phyloP scores from a whole-genome alignment of 176 grass and related monocot genomes.

The Phyllostachys edulis region DNA sequence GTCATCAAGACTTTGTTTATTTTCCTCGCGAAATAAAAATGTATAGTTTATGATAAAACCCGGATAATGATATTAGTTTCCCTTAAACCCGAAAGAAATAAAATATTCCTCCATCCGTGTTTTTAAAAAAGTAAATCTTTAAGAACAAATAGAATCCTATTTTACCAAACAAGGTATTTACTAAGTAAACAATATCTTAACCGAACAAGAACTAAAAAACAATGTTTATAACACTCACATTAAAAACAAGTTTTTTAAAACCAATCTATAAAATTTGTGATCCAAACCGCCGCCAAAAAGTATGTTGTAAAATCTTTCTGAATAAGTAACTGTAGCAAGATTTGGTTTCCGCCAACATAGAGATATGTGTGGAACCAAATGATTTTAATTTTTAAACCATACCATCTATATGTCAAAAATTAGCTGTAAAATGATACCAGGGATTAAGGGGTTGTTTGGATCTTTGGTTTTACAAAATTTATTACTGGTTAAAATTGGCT shows the following conservation, averaged over 20 bases:
- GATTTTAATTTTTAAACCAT: background rate
- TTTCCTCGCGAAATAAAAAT: background rate
- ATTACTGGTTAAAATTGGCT: background rate
- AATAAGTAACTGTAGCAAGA: background rate
- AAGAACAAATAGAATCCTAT: background rate
- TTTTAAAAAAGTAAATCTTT: background rate
- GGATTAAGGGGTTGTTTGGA: background rate
- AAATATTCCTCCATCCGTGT: too few relatives aligned
- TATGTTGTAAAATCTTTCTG: background rate
- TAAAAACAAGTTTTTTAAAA: background rate
- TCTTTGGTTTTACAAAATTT: background rate
- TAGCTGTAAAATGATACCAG: background rate
- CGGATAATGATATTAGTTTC: background rate
- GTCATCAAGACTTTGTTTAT: background rate
- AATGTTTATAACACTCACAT: background rate
- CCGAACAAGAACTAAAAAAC: background rate
- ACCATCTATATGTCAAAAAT: background rate
- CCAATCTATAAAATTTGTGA: background rate
- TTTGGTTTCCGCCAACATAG: background rate
- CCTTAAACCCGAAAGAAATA: too few relatives aligned
- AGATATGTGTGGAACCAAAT: background rate
- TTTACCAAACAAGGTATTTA: background rate
- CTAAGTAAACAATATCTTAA: too few relatives aligned
- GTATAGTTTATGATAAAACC: background rate
- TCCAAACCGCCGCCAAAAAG: background rate